Evolutionary conservation across 768 basidiomycete genomes (phyloP).

Genomic region (Hygrophorus pudorinus): DNA sequence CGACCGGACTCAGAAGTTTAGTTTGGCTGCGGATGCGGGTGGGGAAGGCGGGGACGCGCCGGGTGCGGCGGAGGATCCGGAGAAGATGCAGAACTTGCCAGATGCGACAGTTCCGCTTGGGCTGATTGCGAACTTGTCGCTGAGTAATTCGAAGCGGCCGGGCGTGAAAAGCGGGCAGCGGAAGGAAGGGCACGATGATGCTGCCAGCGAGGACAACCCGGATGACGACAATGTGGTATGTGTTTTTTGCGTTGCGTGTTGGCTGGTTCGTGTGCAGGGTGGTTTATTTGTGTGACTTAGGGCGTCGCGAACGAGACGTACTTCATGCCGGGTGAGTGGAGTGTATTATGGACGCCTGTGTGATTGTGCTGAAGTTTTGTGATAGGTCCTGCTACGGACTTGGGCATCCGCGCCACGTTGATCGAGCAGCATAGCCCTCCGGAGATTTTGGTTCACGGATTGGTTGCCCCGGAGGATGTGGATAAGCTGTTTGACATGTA

Average conservation of each 20-base stretch:
- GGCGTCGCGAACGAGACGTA: constrained; percentile 76
- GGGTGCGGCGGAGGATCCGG: constrained; percentile 31
- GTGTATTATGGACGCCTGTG: constrained; percentile 1
- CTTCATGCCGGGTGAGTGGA: constrained; percentile 59
- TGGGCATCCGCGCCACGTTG: constrained; percentile 55
- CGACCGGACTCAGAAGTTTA: no score
- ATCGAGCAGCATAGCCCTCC: constrained; percentile 76
- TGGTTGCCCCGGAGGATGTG: constrained; percentile 70
- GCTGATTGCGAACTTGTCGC: constrained; percentile 60
- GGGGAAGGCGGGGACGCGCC: no score
- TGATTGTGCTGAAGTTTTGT: background rate
- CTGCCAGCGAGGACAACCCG: constrained; percentile 29
- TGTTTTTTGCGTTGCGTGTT: constrained; percentile 17
- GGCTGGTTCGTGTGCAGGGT: constrained; percentile 8
- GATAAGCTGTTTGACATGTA: constrained; percentile 80
- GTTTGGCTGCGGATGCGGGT: no score
- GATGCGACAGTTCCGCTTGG: constrained; percentile 69
- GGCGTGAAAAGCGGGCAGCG: constrained; percentile 29
- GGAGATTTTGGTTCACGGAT: constrained; percentile 71
- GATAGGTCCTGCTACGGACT: constrained; percentile 61
- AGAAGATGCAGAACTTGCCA: constrained; percentile 44
- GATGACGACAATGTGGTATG: constrained; percentile 60
- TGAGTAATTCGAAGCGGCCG: constrained; percentile 43
- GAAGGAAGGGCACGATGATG: constrained; percentile 23
- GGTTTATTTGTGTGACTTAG: constrained; percentile 22